Base-by-base conservation (phyloP, 2,329 filamentous ascomycete genomes). In the Seiridium unicorne region DNA sequence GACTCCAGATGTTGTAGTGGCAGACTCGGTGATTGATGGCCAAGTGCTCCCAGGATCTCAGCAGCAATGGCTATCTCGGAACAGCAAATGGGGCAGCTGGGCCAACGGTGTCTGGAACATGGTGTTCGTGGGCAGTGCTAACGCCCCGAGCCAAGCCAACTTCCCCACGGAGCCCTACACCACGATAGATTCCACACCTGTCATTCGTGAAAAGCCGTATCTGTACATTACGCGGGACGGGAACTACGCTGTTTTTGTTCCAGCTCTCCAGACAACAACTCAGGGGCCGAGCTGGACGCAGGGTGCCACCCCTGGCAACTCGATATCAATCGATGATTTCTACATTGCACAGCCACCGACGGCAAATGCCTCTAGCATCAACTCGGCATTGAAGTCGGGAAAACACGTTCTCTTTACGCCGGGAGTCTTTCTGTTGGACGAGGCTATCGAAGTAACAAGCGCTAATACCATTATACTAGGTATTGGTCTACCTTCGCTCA, bases 61-160 rank as follows among this genome's bases (percentile, higher is more conserved):
- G 58, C 71, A 73, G 62, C 71, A 73, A 59, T 73, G 71, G 71
- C 59, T 73, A 10, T 73, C 71, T 10, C 67, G 71, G 13, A 73
- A 73, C 59, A 71, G 70, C 32, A 66, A 53, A 60, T 73, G 72
- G 48, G 71, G 70, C 7, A 70, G 65, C 53, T 73, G 71, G 71
- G 68, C 70, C 1, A 73, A 73, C 42, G 71, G 64, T 10, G 71
- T 73, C 2, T 73, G 71, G 71, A 73, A 73, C 34, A 73, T 73
- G 71, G 71, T 73, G 5, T 73, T 73, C 31, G 68, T 73, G 5
- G 71, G 71, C 5, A 70, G 72, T 31, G 55, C 60, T 3, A 64
- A 65, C 51, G 66, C 70, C n/a, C 71, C 71, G 3, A 64, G 62
- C 51, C 64, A 69, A 55, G 65, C 65, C 11, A 64, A 65, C 36